Evolutionary conservation across 176 grass and related monocot species (phyloP), one percentile per base, ranked within the genome.

Genomic region (Hsuehochloa calcarea): DNA sequence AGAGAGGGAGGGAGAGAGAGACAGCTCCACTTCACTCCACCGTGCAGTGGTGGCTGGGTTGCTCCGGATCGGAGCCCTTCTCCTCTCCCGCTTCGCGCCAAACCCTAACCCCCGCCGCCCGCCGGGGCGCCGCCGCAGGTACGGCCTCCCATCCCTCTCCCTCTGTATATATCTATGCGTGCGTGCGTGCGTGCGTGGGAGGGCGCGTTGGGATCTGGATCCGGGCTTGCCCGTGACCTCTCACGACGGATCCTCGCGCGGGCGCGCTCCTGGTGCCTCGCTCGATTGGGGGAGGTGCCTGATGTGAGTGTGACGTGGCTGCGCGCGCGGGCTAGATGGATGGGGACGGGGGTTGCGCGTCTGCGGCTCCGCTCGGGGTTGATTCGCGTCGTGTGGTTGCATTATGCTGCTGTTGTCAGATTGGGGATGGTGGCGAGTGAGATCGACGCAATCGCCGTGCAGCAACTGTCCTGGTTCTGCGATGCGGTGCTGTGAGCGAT

Each of bases 181-280:
- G 54, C 54, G 54, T 8, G 55, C 17, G 51, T 3, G 16, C 1
- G 23, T 1, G 19, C 3, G 12, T 23, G 45, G 45, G 45, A 46
- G 44, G 8, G 43, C 77, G 60, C 77, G 17, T 34, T 29, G 61
- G 77, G 61, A 66, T 80, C 77, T 80, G 77, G 77, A 66, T 80
- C 59, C 40, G 25, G 41, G 26, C 77, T 2, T 1, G 15, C 59
- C 23, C 39, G 39, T 8, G 8, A 58, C 4, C 40, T 23, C 25
- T 46, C 17, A 27, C 17, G 44, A 10, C 34, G 61, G 77, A 80
- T 80, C 77, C 25, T 39, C 17, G 15, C 4, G 49, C 15, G 15
- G 44, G 44, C 44, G 11, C 10, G 3, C 45, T 46, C 45, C 45
- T 46, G 11, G 45, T 46, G 45, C 45, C 45, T 46, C 3, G 45